Base-by-base conservation (phyloP, 164 flowering plant species). In the Dillenia suffruticosa region DNA sequence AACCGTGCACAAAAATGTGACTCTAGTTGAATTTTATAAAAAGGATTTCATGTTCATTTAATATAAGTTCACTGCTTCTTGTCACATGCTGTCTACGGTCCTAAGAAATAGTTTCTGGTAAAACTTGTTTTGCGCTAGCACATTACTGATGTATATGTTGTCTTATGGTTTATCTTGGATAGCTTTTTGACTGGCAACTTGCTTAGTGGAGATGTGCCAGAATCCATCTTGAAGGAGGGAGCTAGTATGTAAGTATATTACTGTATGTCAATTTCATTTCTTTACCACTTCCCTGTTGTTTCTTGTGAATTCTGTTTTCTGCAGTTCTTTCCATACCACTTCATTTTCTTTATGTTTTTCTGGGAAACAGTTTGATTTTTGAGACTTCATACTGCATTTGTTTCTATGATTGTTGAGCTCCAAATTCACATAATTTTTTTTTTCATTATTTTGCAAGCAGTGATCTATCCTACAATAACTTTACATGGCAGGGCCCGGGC, bases 401-500 rank as follows among this genome's bases (percentile, higher is more conserved):
- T 12, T 45, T 9, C 9, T 46, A 16, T 5, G 0, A 32, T 4
- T 32, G 40, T 5, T 32, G 40, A 32, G 40, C 40, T 32, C 40
- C 40, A 32, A 32, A 32, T 32, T 32, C 7, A 32, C 40, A 44
- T 57, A 10, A 57, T 8, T 57, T 14, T 47, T 46, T 49, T 43
- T 40, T n/a, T 57, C 66, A 32, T 13, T 55, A 43, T 49, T 2
- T 53, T 59, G 15, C 5, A 40, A 76, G 63, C 80, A 90, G 97
- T 59, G 97, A 90, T 80, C 82, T 90, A 32, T 88, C 97, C 12
- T 88, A 86, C 80, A 91, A 91, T 64, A 86, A 84, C 71, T 78
- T 88, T 24, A 70, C 88, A 43, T 63, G 69, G 77, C 84, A 70
- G 74, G 79, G 70, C 62, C 71, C 82, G n/a, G 76, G 59, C 22